A percentile compares a stretch with the other conserved stretches of the same genome.
phyloP scores from a whole-genome alignment of 2,329 filamentous ascomycete genomes.

The Bisporella sp. region DNA sequence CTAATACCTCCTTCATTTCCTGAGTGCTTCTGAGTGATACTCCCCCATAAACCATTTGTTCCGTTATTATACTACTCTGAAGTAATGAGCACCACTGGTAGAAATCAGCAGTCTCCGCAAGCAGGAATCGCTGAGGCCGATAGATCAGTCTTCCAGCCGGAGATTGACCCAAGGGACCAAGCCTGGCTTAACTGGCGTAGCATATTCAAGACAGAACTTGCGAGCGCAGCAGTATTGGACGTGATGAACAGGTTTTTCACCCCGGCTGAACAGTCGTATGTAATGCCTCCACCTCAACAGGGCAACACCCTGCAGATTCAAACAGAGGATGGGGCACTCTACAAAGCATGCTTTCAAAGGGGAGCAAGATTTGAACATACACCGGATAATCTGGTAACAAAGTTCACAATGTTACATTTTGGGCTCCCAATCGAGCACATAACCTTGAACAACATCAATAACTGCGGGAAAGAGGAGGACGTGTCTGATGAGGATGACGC shows the following conservation, averaged over 20 bases:
- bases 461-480: conserved; percentile 7
- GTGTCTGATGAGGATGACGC: conserved; percentile 12
- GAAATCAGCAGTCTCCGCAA: no score
- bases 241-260: background rate
- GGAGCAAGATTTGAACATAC: conserved; percentile 8
- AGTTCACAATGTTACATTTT: conserved; percentile 25
- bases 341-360: conserved; percentile 6
- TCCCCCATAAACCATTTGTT: no score
- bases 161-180: conserved; percentile 12
- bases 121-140: no score
- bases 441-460: conserved; percentile 19
- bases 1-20: no score
- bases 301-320: conserved; percentile 14
- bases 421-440: conserved; percentile 23
- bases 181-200: conserved; percentile 2
- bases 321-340: conserved; percentile 8
- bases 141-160: background rate
- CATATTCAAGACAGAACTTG: background rate
- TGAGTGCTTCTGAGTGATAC: no score
- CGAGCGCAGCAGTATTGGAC: background rate
- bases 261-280: background rate
- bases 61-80: no score
- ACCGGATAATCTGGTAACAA: conserved; percentile 22
- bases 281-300: conserved; percentile 8
- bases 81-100: no score